Percentiles rank a stretch among this genome's conserved stretches.
These are phyloP conservation scores for Wickerhamiella azyma DNA, from an alignment of 805 yeast genomes.

Conservation along the genomic window DNA sequence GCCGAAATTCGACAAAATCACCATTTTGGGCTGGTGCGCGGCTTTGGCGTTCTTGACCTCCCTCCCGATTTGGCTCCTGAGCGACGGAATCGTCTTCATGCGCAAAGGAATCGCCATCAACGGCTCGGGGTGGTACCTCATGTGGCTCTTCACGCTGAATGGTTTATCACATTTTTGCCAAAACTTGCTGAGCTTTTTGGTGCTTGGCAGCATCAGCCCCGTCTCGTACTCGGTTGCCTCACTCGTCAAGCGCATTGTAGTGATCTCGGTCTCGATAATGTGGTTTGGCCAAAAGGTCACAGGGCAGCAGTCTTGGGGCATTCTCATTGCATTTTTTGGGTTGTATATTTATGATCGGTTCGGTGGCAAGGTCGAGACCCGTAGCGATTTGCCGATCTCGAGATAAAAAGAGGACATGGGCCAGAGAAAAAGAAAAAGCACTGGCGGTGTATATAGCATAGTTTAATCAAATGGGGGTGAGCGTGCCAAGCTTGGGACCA, in stretches of 20 bases:
- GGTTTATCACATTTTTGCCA: conserved; percentile 71
- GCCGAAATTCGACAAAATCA: conserved; percentile 58
- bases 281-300: conserved; percentile 37
- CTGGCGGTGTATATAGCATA: too few relatives aligned
- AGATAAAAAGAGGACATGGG: too few relatives aligned
- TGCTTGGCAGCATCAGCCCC: conserved; percentile 69
- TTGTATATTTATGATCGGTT: conserved; percentile 31
- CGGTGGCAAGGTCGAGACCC: conserved; percentile 21
- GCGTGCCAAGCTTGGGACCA: too few relatives aligned
- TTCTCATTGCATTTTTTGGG: conserved; percentile 29
- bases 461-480: too few relatives aligned
- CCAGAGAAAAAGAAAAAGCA: too few relatives aligned
- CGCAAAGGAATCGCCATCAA: conserved; percentile 12
- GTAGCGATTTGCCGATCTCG: conserved; percentile 1
- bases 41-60: conserved; percentile 56
- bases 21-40: conserved; percentile 70
- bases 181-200: conserved; percentile 66
- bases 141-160: conserved; percentile 39
- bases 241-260: conserved; percentile 75
- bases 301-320: conserved; percentile 30
- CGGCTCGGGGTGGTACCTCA: conserved; percentile 25
- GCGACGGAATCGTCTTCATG: conserved; percentile 34
- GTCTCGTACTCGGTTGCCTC: conserved; percentile 78
- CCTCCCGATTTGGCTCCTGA: conserved; percentile 54
- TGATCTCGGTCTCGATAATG: conserved; percentile 64